Conservation (phyloP, 257 asterid species). For the Agastache rugosa region DNA sequence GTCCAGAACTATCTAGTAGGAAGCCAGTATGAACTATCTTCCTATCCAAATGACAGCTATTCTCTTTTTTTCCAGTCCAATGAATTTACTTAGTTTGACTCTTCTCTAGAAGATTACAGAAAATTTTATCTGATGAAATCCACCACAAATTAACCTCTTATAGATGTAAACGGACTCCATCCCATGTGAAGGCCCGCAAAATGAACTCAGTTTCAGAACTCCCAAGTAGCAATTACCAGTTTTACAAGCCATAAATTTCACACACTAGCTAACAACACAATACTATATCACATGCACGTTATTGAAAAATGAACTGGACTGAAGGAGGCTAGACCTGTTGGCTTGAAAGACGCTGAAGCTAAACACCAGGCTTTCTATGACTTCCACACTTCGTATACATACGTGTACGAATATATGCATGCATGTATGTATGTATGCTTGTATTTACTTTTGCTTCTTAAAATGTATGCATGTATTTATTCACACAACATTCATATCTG, state of each 20-base stretch:
- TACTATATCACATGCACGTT: not conserved
- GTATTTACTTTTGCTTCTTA: not conserved
- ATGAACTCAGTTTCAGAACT: conserved; percentile 1
- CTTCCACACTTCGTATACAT: not conserved
- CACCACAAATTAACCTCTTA: conserved; percentile 1
- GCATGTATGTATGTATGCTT: not conserved
- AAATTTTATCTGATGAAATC: conserved; percentile 15
- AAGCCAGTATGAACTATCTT: conserved; percentile 12
- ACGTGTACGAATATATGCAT: not conserved
- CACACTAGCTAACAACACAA: not conserved
- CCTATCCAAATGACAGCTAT: conserved; percentile 18
- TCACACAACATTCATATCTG: not conserved
- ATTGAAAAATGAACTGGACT: not conserved
- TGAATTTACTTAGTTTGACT: not conserved
- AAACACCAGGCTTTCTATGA: not conserved
- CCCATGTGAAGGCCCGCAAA: conserved; percentile 9
- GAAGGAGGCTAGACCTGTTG: not conserved
- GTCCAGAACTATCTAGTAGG: not conserved
- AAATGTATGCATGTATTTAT: not conserved
- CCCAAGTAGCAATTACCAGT: not conserved
- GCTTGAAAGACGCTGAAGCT: not conserved
- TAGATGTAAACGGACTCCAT: not conserved
- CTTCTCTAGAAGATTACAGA: not conserved
- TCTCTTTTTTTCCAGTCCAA: not conserved
- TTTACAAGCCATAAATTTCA: not conserved